Conservation (phyloP, 1,284 basidiomycete species). For the Xanthoconium separans region DNA sequence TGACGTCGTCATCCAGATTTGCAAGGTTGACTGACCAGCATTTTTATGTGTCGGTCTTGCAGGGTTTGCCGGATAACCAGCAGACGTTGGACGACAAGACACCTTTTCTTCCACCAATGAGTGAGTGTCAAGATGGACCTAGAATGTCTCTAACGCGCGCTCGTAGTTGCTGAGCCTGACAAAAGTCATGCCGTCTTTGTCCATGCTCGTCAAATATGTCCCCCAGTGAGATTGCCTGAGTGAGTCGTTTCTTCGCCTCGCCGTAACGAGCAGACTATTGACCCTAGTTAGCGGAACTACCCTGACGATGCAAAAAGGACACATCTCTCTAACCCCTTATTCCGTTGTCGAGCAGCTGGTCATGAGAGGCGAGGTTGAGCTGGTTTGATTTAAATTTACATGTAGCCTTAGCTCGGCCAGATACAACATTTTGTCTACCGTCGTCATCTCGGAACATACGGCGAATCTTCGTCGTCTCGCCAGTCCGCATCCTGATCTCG, state of each 20-base stretch:
- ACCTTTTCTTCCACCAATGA: slow-evolving; percentile 74
- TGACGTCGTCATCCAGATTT: slow-evolving; percentile 47
- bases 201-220: slow-evolving; percentile 70
- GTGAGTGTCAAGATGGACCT: slow-evolving; percentile 44
- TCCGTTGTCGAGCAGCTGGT: slow-evolving; percentile 68
- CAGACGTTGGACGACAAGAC: slow-evolving; percentile 71
- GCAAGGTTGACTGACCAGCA: slow-evolving; percentile 72
- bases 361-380: slow-evolving; percentile 64
- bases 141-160: slow-evolving; percentile 8
- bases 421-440: slow-evolving; percentile 7
- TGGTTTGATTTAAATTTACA: slow-evolving; percentile 48
- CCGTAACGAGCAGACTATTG: slow-evolving; percentile 1
- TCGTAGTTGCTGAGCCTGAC: slow-evolving; percentile 73
- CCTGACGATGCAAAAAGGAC: slow-evolving; percentile 64
- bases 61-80: slow-evolving; percentile 74
- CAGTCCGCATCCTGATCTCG: slow-evolving; percentile 27
- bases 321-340: slow-evolving; percentile 72
- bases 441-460: slow-evolving; percentile 33
- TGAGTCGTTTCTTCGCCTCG: slow-evolving; percentile 37
- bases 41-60: slow-evolving; percentile 71
- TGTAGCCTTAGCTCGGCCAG: slow-evolving; percentile 16
- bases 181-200: slow-evolving; percentile 75
- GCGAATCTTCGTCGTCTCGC: slow-evolving; percentile 32
- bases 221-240: slow-evolving; percentile 72
- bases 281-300: slow-evolving; percentile 50